Conservation (phyloP, 208 protist genomes). For the Wallacemonas collosoma region DNA sequence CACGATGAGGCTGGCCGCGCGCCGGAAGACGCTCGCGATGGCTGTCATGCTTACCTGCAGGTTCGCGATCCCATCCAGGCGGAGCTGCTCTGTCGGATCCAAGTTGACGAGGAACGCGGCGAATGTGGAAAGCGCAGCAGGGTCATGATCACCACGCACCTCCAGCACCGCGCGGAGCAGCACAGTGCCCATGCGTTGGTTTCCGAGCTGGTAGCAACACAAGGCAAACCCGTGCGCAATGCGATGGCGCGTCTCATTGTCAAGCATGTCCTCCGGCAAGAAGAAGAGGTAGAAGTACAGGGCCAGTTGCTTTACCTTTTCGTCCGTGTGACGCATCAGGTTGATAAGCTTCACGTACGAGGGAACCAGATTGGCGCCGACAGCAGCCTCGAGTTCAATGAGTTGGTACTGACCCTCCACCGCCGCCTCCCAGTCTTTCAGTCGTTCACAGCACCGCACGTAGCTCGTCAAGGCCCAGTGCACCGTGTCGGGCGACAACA, state of each 20-base stretch:
- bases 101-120: constrained; percentile 34
- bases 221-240: constrained; percentile 59
- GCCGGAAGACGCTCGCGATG: constrained; percentile 38
- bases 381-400: constrained; percentile 51
- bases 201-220: constrained; percentile 58
- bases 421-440: constrained; percentile 47
- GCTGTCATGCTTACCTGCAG: constrained; percentile 30
- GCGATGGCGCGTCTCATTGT: constrained; percentile 39
- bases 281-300: constrained; percentile 71
- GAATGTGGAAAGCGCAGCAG: constrained; percentile 35
- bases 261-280: constrained; percentile 55
- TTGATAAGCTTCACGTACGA: constrained; percentile 59
- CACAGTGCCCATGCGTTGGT: constrained; percentile 55
- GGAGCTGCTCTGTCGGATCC: constrained; percentile 31
- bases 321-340: constrained; percentile 40
- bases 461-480: constrained; percentile 74
- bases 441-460: constrained; percentile 64
- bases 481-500: constrained; percentile 47
- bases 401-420: constrained; percentile 53
- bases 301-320: constrained; percentile 51
- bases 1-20: constrained; percentile 46
- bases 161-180: constrained; percentile 56
- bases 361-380: constrained; percentile 41
- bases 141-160: constrained; percentile 43
- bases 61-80: constrained; percentile 31